Evolutionary conservation across 208 protist genomes (phyloP).

Genomic region (Acanthamoeba polyphaga): DNA sequence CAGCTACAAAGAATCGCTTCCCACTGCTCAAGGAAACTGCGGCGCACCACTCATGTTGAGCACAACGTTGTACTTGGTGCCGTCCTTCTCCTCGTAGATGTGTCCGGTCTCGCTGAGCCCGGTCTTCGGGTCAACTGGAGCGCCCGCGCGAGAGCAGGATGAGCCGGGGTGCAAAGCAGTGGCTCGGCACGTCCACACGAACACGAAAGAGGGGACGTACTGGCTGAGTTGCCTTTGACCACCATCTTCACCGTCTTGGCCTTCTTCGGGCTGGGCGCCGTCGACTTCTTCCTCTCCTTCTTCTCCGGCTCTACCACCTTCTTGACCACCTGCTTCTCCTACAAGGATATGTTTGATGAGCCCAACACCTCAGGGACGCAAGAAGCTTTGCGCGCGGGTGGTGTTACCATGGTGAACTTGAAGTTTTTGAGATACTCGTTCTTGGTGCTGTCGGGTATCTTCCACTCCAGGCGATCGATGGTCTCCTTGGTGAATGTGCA

Average conservation of each 20-base stretch:
- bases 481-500: conserved; percentile 14
- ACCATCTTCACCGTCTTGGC: conserved; percentile 63
- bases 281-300: conserved; percentile 1
- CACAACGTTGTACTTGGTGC: conserved; percentile 56
- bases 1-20: not conserved
- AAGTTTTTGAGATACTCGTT: not conserved
- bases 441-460: not conserved
- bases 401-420: not conserved
- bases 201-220: not conserved
- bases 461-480: conserved; percentile 2
- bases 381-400: no score
- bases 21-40: no score
- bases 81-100: conserved; percentile 42
- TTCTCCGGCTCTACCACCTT: not conserved
- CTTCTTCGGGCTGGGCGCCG: not conserved
- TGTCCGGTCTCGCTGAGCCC: conserved; percentile 60
- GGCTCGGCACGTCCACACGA: no score
- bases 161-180: no score
- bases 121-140: conserved; percentile 62
- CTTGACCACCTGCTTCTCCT: conserved; percentile 19
- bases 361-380: not conserved
- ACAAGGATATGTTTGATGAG: not conserved
- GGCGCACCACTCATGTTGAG: conserved; percentile 72
- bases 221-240: conserved; percentile 77
- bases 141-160: not conserved